Conservation (phyloP, 257 asterid genomes). For the Gynochthodes officinalis region DNA sequence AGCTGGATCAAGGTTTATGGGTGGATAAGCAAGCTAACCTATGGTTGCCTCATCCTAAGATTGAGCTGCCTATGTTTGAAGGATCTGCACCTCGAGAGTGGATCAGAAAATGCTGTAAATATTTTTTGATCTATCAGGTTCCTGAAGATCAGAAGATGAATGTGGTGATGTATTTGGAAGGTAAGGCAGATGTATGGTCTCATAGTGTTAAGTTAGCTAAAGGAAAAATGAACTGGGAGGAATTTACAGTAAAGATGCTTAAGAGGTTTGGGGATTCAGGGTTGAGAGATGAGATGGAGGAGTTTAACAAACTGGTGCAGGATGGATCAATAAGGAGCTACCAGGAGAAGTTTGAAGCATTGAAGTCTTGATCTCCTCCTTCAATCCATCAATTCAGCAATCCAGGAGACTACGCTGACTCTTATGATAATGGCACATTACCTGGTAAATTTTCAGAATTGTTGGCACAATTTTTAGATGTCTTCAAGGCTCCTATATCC, state of each 20-base stretch:
- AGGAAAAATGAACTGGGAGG: background rate
- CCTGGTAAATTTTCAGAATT: no score
- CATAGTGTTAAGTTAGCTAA: background rate
- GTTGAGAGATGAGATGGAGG: background rate
- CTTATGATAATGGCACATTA: no score
- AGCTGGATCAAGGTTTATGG: no score
- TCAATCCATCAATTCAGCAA: no score
- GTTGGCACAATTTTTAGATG: no score
- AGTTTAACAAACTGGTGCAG: conserved; percentile 7
- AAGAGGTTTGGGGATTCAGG: background rate
- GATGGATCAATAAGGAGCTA: background rate
- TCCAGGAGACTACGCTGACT: background rate
- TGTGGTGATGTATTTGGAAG: background rate
- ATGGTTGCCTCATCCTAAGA: background rate
- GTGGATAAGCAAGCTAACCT: no score
- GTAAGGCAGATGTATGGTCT: background rate
- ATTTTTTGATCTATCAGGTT: background rate
- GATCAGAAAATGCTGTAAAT: background rate
- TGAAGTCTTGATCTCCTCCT: background rate
- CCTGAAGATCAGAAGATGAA: background rate
- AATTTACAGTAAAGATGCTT: background rate
- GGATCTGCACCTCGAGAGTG: background rate
- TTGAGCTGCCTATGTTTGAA: background rate
- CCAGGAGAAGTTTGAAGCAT: background rate
- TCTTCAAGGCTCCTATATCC: no score